Conservation (phyloP, 2,329 filamentous ascomycete genomes). For the Peltaster fructicola region DNA sequence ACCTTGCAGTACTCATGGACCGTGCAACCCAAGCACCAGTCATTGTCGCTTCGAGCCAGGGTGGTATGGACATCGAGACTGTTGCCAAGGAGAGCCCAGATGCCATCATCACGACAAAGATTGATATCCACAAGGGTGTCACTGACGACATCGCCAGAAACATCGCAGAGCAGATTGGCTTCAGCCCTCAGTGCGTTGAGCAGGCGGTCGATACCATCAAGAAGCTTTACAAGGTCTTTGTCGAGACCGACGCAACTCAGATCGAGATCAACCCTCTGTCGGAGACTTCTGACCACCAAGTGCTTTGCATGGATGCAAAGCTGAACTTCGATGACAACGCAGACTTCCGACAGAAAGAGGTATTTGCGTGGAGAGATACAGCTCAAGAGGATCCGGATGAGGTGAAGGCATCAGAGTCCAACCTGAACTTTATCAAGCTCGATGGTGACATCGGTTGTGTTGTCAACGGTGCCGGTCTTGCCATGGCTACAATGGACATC, state of each 20-base stretch:
- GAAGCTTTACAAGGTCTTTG: slow-evolving; percentile 98
- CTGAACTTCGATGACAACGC: slow-evolving; percentile 98
- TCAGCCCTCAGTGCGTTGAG: slow-evolving; percentile 93
- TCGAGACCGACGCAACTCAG: slow-evolving; percentile 95
- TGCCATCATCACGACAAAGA: slow-evolving; percentile 82
- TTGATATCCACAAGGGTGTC: slow-evolving; percentile 87
- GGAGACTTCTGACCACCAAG: slow-evolving; percentile 95
- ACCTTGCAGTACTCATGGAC: slow-evolving; percentile 97
- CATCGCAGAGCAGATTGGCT: slow-evolving; percentile 83
- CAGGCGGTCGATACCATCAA: slow-evolving; percentile 92
- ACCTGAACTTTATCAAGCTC: slow-evolving; percentile 99
- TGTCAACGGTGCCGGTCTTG: slow-evolving; percentile 95
- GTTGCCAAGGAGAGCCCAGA: slow-evolving; percentile 96
- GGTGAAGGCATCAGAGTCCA: slow-evolving; percentile 83
- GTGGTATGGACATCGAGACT: slow-evolving; percentile 97
- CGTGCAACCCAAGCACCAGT: slow-evolving; percentile 77
- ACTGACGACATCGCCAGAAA: slow-evolving; percentile 85
- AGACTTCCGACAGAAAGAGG: slow-evolving; percentile 91
- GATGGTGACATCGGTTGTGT: slow-evolving; percentile 98
- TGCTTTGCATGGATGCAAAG: slow-evolving; percentile 98
- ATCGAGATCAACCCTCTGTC: slow-evolving; percentile 99
- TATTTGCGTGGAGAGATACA: slow-evolving; percentile 85
- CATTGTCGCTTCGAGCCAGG: slow-evolving; percentile 94
- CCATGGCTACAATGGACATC: slow-evolving; percentile 99
- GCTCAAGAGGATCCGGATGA: slow-evolving; percentile 95